Base-by-base conservation (phyloP, 2,329 filamentous ascomycete species). In the Sordariomycetes sp. region DNA sequence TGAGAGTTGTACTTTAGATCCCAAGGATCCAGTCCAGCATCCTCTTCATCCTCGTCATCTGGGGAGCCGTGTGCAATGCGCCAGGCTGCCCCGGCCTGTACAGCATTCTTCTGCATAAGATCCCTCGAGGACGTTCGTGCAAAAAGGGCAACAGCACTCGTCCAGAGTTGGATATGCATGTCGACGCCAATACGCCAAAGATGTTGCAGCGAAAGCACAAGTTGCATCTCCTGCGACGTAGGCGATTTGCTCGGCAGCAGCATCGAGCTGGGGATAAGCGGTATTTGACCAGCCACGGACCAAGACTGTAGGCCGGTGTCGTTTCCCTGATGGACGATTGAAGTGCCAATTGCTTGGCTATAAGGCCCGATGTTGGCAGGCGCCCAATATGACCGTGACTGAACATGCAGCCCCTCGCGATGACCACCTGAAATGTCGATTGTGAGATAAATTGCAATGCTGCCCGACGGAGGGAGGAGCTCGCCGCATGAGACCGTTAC, bases 351-450 rank as follows among this genome's bases (percentile, higher is more conserved):
- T 4, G 87, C 86, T 61, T 98, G 92, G 36, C 88, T 95, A 57
- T 96, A 96, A 0, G 92, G 92, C 0, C 92, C 92, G 35, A 98
- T 96, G 50, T 96, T 96, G 15, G 92, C 90, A 0, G 92, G 92
- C 0, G 92, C 92, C 92, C 92, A 98, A 66, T 96, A 96, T 9
- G 86, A 94, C 25, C 85, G 70, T 4, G 84, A 88, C 58, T 96
- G 92, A 6, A 98, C 88, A 54, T 98, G 92, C 2, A 96, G 70
- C 1, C 75, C 75, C 33, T 69, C 66, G 58, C 83, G 57, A 21
- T 52, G 46, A 3, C 39, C 39, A 2, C 49, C 41, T 17, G 64
- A 61, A 3, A 11, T 8, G 15, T 35, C 29, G 4, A 64, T 52
- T 2, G 61, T 61, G 25, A 75, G 52, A 43, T 69, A 65, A 41